Evolutionary conservation across 2,329 filamentous ascomycete genomes (phyloP).

Genomic region (Huntiella moniliformis): DNA sequence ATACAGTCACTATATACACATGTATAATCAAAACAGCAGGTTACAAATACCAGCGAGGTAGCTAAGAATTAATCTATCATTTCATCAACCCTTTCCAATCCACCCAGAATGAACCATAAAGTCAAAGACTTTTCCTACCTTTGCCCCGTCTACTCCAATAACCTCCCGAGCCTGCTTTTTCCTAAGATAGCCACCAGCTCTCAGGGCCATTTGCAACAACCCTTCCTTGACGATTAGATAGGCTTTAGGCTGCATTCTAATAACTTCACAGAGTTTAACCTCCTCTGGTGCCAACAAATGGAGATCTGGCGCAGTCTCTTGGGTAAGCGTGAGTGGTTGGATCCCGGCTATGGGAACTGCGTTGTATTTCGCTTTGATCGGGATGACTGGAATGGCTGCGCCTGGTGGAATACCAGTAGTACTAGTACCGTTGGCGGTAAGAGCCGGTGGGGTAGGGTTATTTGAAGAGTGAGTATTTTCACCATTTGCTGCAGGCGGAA

Average conservation of each 20-base stretch:
- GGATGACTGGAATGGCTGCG: slow-evolving; percentile 19
- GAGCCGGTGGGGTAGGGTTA: slow-evolving; percentile 24
- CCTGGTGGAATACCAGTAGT: slow-evolving; percentile 17
- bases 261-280: slow-evolving; percentile 63
- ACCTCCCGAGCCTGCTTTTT: slow-evolving; percentile 87
- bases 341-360: slow-evolving; percentile 41
- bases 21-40: neutral
- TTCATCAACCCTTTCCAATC: slow-evolving; percentile 48
- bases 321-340: slow-evolving; percentile 46
- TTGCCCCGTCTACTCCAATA: slow-evolving; percentile 64
- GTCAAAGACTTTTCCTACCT: slow-evolving; percentile 74
- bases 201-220: slow-evolving; percentile 76
- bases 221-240: slow-evolving; percentile 90
- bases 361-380: slow-evolving; percentile 29
- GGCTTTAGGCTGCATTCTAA: slow-evolving; percentile 79
- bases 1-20: neutral
- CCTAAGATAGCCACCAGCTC: slow-evolving; percentile 71
- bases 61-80: too few species aligned
- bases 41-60: neutral
- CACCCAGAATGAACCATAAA: slow-evolving; percentile 88
- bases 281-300: slow-evolving; percentile 78
- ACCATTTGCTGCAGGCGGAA: slow-evolving; percentile 22
- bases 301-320: slow-evolving; percentile 61
- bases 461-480: slow-evolving; percentile 31
- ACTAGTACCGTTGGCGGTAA: slow-evolving; percentile 35